Evolutionary conservation across 768 basidiomycete genomes (phyloP).

Genomic region (Crepidotus variabilis): DNA sequence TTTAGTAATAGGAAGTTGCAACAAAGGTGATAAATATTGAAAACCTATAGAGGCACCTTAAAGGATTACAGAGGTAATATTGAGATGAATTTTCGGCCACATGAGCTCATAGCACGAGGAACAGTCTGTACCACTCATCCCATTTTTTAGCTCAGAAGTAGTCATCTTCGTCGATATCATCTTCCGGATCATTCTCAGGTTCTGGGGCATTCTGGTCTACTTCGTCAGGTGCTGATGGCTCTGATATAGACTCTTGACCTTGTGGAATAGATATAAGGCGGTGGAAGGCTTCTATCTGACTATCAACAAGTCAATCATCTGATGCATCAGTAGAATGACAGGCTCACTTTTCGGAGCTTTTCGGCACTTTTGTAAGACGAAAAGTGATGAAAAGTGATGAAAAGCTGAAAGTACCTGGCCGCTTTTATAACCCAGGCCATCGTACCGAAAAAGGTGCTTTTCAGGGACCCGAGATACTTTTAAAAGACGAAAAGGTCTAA

Average conservation of each 20-base stretch:
- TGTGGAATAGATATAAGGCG: no score
- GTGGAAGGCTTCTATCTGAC: no score
- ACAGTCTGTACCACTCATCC: neutral
- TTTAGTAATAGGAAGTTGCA: neutral
- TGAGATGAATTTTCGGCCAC: neutral
- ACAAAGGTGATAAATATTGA: no score
- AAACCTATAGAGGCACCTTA: no score
- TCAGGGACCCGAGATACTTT: no score
- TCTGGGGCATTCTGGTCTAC: neutral
- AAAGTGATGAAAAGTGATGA: neutral
- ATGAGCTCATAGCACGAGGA: neutral
- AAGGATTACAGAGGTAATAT: neutral
- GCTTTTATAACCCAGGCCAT: no score
- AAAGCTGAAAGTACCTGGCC: no score
- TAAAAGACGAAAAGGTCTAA: no score
- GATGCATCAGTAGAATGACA: no score
- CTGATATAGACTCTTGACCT: neutral
- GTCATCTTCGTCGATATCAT: constrained; percentile 1
- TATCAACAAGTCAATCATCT: no score
- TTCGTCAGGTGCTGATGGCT: neutral
- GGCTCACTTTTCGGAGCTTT: no score
- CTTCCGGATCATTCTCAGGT: neutral
- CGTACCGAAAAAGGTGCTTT: neutral
- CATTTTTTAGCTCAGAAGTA: neutral
- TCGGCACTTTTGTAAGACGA: no score